These are phyloP conservation scores for Myxozyma melibiosi DNA, from an alignment of 805 yeast genomes.

Conservation along the genomic window DNA sequence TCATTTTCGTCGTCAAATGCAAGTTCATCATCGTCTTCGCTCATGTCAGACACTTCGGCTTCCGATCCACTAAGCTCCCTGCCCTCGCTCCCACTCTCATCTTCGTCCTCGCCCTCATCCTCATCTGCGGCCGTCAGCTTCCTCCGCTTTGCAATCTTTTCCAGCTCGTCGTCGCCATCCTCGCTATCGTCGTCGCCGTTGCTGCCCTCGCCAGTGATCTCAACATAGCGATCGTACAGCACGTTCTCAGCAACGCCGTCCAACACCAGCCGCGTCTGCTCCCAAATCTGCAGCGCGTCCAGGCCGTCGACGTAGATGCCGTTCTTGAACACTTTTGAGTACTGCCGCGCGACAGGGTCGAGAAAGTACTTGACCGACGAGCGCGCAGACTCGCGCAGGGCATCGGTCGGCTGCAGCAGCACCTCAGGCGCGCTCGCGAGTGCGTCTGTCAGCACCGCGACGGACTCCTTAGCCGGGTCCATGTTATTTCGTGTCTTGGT, in stretches of 20 bases:
- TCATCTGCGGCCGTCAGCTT: conserved; percentile 33
- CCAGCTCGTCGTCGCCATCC: conserved; percentile 35
- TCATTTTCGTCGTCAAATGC: conserved; percentile 29
- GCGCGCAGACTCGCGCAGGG: conserved; percentile 35
- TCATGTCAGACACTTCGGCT: conserved; percentile 23
- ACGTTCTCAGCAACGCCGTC: conserved; percentile 74
- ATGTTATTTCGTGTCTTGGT: neutral
- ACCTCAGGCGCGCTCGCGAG: conserved; percentile 20
- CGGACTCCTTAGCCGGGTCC: neutral
- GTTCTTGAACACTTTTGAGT: conserved; percentile 63
- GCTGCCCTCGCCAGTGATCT: conserved; percentile 47
- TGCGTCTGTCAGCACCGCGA: conserved; percentile 2
- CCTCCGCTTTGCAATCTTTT: conserved; percentile 26
- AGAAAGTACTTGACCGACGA: conserved; percentile 49
- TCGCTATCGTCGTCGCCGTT: conserved; percentile 38
- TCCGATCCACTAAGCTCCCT: conserved; percentile 1
- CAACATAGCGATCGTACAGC: conserved; percentile 57
- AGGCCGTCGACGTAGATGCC: conserved; percentile 82
- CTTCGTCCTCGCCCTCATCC: conserved; percentile 24
- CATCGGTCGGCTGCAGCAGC: conserved; percentile 13
- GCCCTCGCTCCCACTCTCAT: neutral
- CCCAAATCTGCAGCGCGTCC: conserved; percentile 91
- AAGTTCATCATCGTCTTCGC: conserved; percentile 27
- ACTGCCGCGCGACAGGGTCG: conserved; percentile 57
- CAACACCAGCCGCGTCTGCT: conserved; percentile 81